These are phyloP conservation scores for Penicillium angulare DNA, from an alignment of 495 filamentous ascomycete genomes.

Conservation along the genomic window DNA sequence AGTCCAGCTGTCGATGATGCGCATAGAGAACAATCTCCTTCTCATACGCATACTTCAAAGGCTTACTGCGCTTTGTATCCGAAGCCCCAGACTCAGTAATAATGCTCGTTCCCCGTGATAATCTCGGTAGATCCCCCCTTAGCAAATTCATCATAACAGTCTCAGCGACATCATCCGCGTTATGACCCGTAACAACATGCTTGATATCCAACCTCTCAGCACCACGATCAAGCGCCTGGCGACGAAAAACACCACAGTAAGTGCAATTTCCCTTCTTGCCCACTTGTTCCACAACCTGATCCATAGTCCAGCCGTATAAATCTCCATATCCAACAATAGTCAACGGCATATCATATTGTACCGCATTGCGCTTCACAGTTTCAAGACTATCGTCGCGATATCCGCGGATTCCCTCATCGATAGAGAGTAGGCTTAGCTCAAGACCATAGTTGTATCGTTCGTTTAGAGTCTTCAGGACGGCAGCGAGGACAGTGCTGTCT, in stretches of 20 bases:
- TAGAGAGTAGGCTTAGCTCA: slow-evolving; percentile 80
- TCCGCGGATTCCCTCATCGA: slow-evolving; percentile 96
- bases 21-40: slow-evolving; percentile 99
- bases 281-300: slow-evolving; percentile 91
- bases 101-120: slow-evolving; percentile 89
- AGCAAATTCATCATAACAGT: slow-evolving; percentile 97
- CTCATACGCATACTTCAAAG: slow-evolving; percentile 96
- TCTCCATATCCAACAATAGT: slow-evolving; percentile 91
- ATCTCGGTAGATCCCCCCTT: slow-evolving; percentile 81
- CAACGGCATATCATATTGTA: slow-evolving; percentile 86
- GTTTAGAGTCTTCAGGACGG: slow-evolving; percentile 91
- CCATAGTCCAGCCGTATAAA: slow-evolving; percentile 99
- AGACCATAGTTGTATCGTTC: slow-evolving; percentile 85
- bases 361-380: slow-evolving; percentile 90
- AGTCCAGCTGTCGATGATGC: slow-evolving; percentile 92
- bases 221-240: slow-evolving; percentile 91
- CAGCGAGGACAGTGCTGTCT: slow-evolving; percentile 94
- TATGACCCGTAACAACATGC: slow-evolving; percentile 97
- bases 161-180: slow-evolving; percentile 98
- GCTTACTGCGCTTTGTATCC: slow-evolving; percentile 89
- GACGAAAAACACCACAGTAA: slow-evolving; percentile 94
- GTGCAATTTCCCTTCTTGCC: slow-evolving; percentile 99
- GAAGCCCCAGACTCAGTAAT: slow-evolving; percentile 72
- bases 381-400: slow-evolving; percentile 95
- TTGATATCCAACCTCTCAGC: slow-evolving; percentile 83